These are phyloP conservation scores for Daucus carota DNA, from an alignment of 129 eudicot species.

Conservation along the genomic window DH1_v3.0 NC_030387.2:38835501-38836000, in stretches of 20 bases:
- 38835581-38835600: neutral
- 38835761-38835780: neutral
- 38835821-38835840: too few relatives aligned
- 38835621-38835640: too few relatives aligned
- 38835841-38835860: neutral
- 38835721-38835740: neutral
- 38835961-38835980: neutral
- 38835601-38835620: neutral
- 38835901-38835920: neutral
- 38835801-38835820: too few relatives aligned
- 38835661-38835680: too few relatives aligned
- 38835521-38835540: slow-evolving; percentile 71
- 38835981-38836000: too few relatives aligned
- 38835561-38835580: slow-evolving; percentile 91
- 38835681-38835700: too few relatives aligned
- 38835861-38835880: neutral
- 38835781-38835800: neutral
- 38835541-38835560: slow-evolving; percentile 82
- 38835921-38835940: neutral
- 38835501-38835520: slow-evolving; percentile 82
- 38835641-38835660: too few relatives aligned
- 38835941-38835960: neutral
- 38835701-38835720: neutral
- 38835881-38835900: too few relatives aligned
- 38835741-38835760: neutral